Evolutionary conservation across 495 filamentous ascomycete species (phyloP).

Genomic region (Elasticomyces elasticus): DNA sequence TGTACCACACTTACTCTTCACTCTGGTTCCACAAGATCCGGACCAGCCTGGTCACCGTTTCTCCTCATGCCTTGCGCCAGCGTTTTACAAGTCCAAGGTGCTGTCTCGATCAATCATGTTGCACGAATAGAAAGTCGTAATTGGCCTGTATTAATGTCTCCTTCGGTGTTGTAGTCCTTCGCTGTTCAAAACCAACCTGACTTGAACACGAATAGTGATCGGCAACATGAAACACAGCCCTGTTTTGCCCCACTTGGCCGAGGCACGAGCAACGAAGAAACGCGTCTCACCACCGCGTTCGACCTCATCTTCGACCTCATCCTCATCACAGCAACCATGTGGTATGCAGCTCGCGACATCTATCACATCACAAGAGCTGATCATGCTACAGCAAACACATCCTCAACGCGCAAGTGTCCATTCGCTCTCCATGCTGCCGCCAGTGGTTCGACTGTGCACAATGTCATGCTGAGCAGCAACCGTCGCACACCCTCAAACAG

Average conservation of each 20-base stretch:
- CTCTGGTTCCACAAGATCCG: no score
- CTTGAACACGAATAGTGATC: no score
- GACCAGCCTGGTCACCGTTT: no score
- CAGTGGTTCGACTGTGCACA: slow-evolving; percentile 99
- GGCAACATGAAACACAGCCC: no score
- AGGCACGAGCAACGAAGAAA: neutral
- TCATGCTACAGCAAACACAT: slow-evolving; percentile 64
- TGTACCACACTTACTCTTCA: no score
- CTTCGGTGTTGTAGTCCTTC: no score
- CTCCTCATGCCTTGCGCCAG: slow-evolving; percentile 1
- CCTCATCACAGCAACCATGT: slow-evolving; percentile 15
- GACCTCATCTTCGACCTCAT: neutral
- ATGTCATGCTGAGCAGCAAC: slow-evolving; percentile 68
- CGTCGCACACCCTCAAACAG: slow-evolving; percentile 68
- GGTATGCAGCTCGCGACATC: slow-evolving; percentile 10
- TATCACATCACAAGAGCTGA: neutral
- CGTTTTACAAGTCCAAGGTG: no score
- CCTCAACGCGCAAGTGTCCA: slow-evolving; percentile 93
- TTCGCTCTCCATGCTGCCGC: slow-evolving; percentile 87
- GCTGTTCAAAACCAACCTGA: no score
- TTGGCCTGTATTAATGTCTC: no score
- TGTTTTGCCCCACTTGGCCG: no score
- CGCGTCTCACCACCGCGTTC: neutral
- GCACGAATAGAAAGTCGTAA: no score
- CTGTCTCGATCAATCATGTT: no score